Conservation (phyloP, 2,329 filamentous ascomycete genomes). For the Endoconidiophora laricicola region DNA sequence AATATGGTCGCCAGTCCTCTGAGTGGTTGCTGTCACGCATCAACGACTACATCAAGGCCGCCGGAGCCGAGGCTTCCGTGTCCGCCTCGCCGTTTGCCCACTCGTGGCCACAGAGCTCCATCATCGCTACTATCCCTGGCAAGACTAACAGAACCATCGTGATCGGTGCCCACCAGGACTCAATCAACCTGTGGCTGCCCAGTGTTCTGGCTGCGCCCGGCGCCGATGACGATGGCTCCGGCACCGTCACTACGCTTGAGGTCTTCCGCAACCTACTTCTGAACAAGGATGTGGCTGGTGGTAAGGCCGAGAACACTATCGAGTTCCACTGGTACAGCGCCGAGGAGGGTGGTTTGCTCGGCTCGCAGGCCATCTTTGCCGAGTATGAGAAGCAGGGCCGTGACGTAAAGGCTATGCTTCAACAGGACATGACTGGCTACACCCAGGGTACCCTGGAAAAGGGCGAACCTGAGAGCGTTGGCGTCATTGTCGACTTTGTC, state of each 20-base stretch:
- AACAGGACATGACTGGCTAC: slow-evolving; percentile 96
- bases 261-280: slow-evolving; percentile 66
- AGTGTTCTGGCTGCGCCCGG: slow-evolving; percentile 72
- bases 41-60: slow-evolving; percentile 49
- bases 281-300: slow-evolving; percentile 51
- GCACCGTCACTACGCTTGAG: slow-evolving; percentile 88
- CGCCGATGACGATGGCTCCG: slow-evolving; percentile 89
- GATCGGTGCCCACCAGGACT: slow-evolving; percentile 86
- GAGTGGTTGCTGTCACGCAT: slow-evolving; percentile 72
- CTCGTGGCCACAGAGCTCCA: slow-evolving; percentile 74
- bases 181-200: slow-evolving; percentile 82
- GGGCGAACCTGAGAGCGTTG: slow-evolving; percentile 68
- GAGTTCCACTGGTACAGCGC: slow-evolving; percentile 97
- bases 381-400: slow-evolving; percentile 56
- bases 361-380: slow-evolving; percentile 78
- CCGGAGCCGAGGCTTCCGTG: slow-evolving; percentile 52
- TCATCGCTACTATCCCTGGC: slow-evolving; percentile 84
- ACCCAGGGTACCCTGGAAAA: slow-evolving; percentile 68
- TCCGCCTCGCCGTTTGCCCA: slow-evolving; percentile 61
- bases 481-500: slow-evolving; percentile 85
- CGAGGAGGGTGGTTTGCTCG: slow-evolving; percentile 74
- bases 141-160: slow-evolving; percentile 69
- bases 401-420: slow-evolving; percentile 87
- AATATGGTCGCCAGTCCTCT: slow-evolving; percentile 67
- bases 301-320: slow-evolving; percentile 66